Base-by-base conservation (phyloP, 2,329 filamentous ascomycete genomes). In the Fusarium ramigenum region DNA sequence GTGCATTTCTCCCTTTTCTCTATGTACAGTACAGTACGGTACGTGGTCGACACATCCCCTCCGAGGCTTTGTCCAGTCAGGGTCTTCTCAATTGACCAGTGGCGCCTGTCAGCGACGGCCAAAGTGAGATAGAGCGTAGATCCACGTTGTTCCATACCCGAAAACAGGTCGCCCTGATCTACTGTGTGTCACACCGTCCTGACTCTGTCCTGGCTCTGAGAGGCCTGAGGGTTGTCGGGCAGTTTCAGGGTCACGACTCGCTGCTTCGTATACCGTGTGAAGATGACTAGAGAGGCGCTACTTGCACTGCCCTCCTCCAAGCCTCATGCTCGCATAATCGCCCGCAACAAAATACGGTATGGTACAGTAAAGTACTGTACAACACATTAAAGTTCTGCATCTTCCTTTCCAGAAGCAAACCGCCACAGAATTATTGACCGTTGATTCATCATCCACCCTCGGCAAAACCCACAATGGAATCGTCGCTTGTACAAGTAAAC, bases 141-240 rank as follows among this genome's bases (percentile, higher is more conserved):
- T 67, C 74, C 74, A 77, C 74, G 74, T 40, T 77, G 69, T 62
- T 37, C 49, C 43, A 53, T 44, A 52, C 21, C 73, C 65, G 50
- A 67, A 71, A 60, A 43, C 70, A 57, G 65, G 52, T 40, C 18
- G 49, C 47, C 47, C 47, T 47, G 32, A 72, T 37, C 58, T 66
- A 75, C 74, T 69, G 72, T 77, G 61, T 61, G 68, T 36, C 56
- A 67, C 72, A 75, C 69, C 69, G 72, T 75, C 59, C 66, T 67
- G 62, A 65, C 42, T 66, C 43, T 66, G 19, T 32, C 21, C 21
- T 30, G 44, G 28, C 34, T 53, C 34, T 54, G 34, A n/a, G 50
- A 28, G 34, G 47, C 47, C 50, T 18, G 23, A 28, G 34, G 19
- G 50, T 40, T 54, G 25, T 52, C 32, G 21, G 36, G 25, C 53